Evolutionary conservation across 495 filamentous ascomycete species (phyloP).

Genomic region (Parathielavia hyrcaniae): DNA sequence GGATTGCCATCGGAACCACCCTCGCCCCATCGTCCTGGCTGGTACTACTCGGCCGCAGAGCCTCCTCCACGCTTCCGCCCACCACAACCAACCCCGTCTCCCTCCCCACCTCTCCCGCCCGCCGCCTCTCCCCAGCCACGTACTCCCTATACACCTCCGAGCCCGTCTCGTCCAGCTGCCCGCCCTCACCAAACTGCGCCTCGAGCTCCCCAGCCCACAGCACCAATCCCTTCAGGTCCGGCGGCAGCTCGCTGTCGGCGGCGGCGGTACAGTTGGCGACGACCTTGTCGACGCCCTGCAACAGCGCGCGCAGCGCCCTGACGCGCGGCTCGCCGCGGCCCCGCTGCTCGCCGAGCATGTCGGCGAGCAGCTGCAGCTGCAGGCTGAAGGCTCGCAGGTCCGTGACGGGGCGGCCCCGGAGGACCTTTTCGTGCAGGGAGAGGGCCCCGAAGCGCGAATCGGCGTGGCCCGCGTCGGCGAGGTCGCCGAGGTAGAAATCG

Average conservation of each 20-base stretch:
- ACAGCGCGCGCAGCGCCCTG: too few species aligned
- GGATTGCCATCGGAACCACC: not conserved
- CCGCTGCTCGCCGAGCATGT: too few species aligned
- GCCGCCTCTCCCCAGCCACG: not conserved
- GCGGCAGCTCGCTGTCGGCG: too few species aligned
- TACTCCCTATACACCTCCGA: not conserved
- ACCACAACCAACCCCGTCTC: not conserved
- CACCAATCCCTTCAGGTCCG: not conserved
- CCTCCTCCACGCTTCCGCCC: not conserved
- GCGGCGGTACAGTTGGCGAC: too few species aligned
- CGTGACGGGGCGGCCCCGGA: not conserved
- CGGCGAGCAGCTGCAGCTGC: too few species aligned
- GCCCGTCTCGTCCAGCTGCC: not conserved
- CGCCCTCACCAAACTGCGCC: not conserved
- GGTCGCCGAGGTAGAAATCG: constrained; percentile 13
- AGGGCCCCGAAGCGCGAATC: too few species aligned
- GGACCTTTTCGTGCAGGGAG: too few species aligned
- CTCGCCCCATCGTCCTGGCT: too few species aligned
- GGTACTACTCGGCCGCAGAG: not conserved
- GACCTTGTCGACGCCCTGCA: too few species aligned
- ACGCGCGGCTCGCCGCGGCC: too few species aligned
- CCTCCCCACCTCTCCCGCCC: not conserved
- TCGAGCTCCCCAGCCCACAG: not conserved
- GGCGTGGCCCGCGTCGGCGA: not conserved
- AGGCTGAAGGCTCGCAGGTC: not conserved